These are phyloP conservation scores for Musa schizocarpa DNA, from an alignment of 176 grass and related monocot genomes.

Conservation along the genomic window DNA sequence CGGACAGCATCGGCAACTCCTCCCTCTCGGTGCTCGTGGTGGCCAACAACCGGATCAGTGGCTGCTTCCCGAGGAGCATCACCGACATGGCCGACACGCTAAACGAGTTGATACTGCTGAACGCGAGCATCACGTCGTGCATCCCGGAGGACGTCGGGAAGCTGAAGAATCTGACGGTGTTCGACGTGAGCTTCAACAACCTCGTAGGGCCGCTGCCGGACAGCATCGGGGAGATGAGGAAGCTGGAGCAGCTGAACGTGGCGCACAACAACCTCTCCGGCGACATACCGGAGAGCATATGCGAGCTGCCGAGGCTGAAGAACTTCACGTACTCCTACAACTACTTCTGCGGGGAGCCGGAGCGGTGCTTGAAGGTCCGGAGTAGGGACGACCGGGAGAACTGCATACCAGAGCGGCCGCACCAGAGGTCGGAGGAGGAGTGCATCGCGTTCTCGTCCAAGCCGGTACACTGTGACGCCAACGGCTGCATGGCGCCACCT, in stretches of 20 bases:
- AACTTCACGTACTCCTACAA: slow-evolving; percentile 90
- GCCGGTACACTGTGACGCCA: slow-evolving; percentile 39
- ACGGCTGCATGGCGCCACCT: slow-evolving; percentile 44
- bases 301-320: slow-evolving; percentile 53
- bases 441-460: slow-evolving; percentile 57
- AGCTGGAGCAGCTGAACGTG: slow-evolving; percentile 71
- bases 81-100: slow-evolving; percentile 63
- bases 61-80: slow-evolving; percentile 70
- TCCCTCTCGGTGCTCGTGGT: slow-evolving; percentile 73
- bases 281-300: slow-evolving; percentile 56
- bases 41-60: slow-evolving; percentile 47
- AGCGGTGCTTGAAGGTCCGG: slow-evolving; percentile 47
- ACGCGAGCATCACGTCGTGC: slow-evolving; percentile 86
- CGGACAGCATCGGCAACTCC: slow-evolving; percentile 56
- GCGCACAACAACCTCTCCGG: slow-evolving; percentile 65
- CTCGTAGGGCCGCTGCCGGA: slow-evolving; percentile 59
- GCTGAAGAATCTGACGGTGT: slow-evolving; percentile 65
- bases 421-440: slow-evolving; percentile 56
- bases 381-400: slow-evolving; percentile 58
- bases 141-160: slow-evolving; percentile 68
- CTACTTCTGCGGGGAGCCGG: slow-evolving; percentile 70
- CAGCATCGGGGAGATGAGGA: slow-evolving; percentile 45
- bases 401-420: slow-evolving; percentile 60
- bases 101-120: slow-evolving; percentile 59
- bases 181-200: slow-evolving; percentile 80